Evolutionary conservation across 2,329 filamentous ascomycete genomes (phyloP).

Genomic region (Cytospora paraplurivora): DNA sequence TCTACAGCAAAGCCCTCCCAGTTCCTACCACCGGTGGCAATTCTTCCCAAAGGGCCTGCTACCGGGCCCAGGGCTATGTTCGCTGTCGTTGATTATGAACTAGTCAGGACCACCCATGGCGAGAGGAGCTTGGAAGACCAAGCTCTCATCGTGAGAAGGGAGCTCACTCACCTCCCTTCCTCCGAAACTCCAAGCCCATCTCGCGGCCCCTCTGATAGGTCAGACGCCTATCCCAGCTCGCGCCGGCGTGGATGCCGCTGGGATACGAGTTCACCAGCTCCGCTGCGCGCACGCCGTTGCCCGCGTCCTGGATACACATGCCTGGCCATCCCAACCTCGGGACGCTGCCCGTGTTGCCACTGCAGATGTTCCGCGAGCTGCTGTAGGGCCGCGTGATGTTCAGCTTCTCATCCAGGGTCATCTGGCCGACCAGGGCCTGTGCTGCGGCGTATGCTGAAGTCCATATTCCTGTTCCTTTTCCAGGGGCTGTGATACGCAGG

Average conservation of each 20-base stretch:
- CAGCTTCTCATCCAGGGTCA: conserved; percentile 68
- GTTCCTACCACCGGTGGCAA: conserved; percentile 68
- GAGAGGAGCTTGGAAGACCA: too few relatives aligned
- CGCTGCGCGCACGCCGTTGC: conserved; percentile 50
- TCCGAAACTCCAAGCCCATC: conserved; percentile 60
- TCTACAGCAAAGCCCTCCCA: conserved; percentile 69
- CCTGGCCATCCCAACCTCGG: conserved; percentile 49
- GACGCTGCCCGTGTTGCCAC: conserved; percentile 50
- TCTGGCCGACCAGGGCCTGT: conserved; percentile 55
- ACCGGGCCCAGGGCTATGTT: conserved; percentile 67
- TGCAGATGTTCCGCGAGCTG: conserved; percentile 52
- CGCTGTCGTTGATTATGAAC: conserved; percentile 32
- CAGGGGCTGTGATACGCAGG: conserved; percentile 26
- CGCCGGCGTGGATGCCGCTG: conserved; percentile 50
- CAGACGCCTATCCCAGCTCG: conserved; percentile 56
- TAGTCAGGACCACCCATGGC: background rate
- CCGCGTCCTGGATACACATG: conserved; percentile 53
- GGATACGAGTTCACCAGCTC: conserved; percentile 53
- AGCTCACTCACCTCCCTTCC: conserved; percentile 45
- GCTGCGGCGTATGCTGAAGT: conserved; percentile 60
- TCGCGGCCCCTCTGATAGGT: conserved; percentile 53
- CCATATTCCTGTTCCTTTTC: conserved; percentile 49
- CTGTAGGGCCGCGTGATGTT: conserved; percentile 49
- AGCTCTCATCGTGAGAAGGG: too few relatives aligned
- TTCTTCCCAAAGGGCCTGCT: conserved; percentile 69